These are phyloP conservation scores for Penicillium samsonianum DNA, from an alignment of 495 filamentous ascomycete species.

Conservation along the genomic window DNA sequence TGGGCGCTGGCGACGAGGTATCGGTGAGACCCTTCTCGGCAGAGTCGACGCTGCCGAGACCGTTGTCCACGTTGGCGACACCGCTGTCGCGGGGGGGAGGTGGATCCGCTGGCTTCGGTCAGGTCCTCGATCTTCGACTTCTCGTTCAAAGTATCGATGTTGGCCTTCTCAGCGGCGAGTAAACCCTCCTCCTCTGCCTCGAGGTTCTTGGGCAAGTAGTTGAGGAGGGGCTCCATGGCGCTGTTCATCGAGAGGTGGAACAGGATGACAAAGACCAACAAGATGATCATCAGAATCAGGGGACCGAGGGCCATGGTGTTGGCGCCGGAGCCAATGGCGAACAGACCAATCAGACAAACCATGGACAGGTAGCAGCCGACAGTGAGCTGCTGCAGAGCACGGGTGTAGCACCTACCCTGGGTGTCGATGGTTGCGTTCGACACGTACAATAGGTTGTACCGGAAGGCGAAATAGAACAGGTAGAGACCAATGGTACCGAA, in stretches of 20 bases:
- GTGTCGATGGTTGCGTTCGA: constrained; percentile 85
- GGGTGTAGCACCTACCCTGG: constrained; percentile 82
- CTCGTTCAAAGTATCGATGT: constrained; percentile 22
- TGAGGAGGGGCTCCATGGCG: constrained; percentile 76
- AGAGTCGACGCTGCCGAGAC: constrained; percentile 36
- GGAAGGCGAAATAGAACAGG: constrained; percentile 90
- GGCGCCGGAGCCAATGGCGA: constrained; percentile 65
- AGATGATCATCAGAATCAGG: constrained; percentile 77
- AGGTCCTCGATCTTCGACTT: constrained; percentile 29
- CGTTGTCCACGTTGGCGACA: constrained; percentile 31
- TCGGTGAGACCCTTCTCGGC: constrained; percentile 39
- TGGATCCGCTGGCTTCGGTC: constrained; percentile 23
- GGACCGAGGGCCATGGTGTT: constrained; percentile 67
- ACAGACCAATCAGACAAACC: constrained; percentile 87
- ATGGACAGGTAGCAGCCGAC: constrained; percentile 84
- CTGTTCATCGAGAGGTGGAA: constrained; percentile 81
- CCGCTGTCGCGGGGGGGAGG: constrained; percentile 16
- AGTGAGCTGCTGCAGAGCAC: constrained; percentile 88
- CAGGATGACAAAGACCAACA: constrained; percentile 76
- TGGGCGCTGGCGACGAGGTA: constrained; percentile 33
- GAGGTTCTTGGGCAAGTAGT: constrained; percentile 73
- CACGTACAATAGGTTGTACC: constrained; percentile 94
- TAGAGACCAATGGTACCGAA: constrained; percentile 83
- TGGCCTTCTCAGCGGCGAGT: constrained; percentile 45
- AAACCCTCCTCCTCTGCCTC: constrained; percentile 66